These are phyloP conservation scores for Pyrenophora seminiperda DNA, from an alignment of 2,329 filamentous ascomycete species.

Conservation along the genomic window DNA sequence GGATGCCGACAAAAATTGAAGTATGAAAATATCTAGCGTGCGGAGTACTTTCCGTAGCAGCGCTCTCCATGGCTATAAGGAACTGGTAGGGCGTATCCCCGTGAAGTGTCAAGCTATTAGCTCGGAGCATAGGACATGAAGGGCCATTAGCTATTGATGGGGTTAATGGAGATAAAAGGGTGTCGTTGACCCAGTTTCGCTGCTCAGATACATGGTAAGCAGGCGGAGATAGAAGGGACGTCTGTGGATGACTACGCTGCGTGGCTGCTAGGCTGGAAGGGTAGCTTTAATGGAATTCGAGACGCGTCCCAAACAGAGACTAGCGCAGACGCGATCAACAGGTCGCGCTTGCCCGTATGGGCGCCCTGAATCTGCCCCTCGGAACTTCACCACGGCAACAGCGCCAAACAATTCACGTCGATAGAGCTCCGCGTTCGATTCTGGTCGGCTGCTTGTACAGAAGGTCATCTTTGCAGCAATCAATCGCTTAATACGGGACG, in stretches of 20 bases:
- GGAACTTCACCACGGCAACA: slow-evolving; percentile 15
- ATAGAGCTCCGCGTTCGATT: slow-evolving; percentile 15
- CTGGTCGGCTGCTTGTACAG: background rate
- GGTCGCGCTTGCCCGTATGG: slow-evolving; percentile 21
- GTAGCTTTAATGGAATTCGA: slow-evolving; percentile 21
- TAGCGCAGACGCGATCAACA: slow-evolving; percentile 25
- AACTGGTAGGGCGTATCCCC: no score
- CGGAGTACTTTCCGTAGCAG: no score
- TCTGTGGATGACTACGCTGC: background rate
- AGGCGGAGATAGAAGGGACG: background rate
- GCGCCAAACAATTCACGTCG: slow-evolving; percentile 14
- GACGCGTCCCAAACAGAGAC: slow-evolving; percentile 23
- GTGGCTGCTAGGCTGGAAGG: slow-evolving; percentile 22
- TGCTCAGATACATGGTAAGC: no score
- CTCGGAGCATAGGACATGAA: no score
- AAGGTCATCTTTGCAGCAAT: background rate
- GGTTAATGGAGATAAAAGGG: no score
- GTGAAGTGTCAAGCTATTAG: no score
- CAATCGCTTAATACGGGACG: background rate
- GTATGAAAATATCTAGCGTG: no score
- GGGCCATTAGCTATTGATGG: no score
- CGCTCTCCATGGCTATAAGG: no score
- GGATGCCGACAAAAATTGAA: background rate
- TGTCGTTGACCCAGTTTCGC: no score
- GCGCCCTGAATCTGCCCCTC: slow-evolving; percentile 25